Evolutionary conservation across 2,329 filamentous ascomycete species (phyloP).

Genomic region (Colletotrichum navitas): DNA sequence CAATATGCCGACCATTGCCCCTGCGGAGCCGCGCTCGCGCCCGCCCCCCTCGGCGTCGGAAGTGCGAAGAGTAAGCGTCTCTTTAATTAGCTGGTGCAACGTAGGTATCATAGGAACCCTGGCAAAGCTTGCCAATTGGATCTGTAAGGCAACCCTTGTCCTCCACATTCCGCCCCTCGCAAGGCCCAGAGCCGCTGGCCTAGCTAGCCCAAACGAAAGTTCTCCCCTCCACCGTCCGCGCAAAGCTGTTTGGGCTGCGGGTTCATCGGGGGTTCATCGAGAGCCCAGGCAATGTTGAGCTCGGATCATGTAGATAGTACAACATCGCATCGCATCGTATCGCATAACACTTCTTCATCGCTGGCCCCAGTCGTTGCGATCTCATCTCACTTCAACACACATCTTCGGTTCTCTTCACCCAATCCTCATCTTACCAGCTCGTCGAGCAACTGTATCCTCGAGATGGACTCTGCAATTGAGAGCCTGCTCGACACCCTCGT

Average conservation of each 20-base stretch:
- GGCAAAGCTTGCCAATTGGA: not conserved
- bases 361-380: not conserved
- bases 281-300: not conserved
- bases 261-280: constrained; percentile 12
- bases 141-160: constrained; percentile 20
- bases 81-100: not conserved
- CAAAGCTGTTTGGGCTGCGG: not conserved
- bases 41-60: constrained; percentile 19
- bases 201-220: constrained; percentile 1
- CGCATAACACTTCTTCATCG: not conserved
- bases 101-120: not conserved
- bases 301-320: constrained; percentile 15
- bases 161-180: constrained; percentile 38
- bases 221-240: not conserved
- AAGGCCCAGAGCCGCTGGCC: not conserved
- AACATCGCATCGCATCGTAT: constrained; percentile 12
- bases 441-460: not conserved
- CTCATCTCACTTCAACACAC: not conserved
- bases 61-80: constrained; percentile 26
- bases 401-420: not conserved
- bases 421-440: not conserved
- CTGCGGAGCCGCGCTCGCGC: constrained; percentile 9
- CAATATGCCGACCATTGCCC: constrained; percentile 36
- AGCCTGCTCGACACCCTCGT: constrained; percentile 56
- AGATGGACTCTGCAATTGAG: constrained; percentile 31